Conservation (phyloP, 495 filamentous ascomycete genomes). For the Podospora sp. region DNA sequence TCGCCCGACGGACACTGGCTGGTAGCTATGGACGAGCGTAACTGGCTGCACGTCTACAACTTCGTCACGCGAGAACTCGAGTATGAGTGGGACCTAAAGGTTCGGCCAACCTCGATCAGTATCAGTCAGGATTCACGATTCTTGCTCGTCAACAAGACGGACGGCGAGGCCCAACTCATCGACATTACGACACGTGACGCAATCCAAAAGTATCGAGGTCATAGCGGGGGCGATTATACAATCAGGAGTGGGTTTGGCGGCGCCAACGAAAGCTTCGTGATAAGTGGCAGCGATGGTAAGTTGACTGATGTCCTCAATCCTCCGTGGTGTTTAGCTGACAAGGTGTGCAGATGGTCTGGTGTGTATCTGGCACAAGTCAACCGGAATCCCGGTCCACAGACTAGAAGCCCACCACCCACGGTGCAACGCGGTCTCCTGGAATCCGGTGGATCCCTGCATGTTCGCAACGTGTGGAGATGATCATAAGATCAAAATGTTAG, state of each 20-base stretch:
- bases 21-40: conserved; percentile 72
- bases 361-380: conserved; percentile 89
- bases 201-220: conserved; percentile 72
- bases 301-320: conserved; percentile 3
- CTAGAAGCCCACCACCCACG: conserved; percentile 73
- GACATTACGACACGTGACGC: conserved; percentile 73
- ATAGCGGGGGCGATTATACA: conserved; percentile 69
- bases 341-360: conserved; percentile 45
- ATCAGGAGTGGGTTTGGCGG: conserved; percentile 87
- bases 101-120: conserved; percentile 72
- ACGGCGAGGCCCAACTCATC: conserved; percentile 73
- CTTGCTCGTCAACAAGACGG: conserved; percentile 79
- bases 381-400: conserved; percentile 71
- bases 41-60: conserved; percentile 79
- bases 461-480: conserved; percentile 95
- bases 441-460: conserved; percentile 76
- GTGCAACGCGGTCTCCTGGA: conserved; percentile 93
- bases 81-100: conserved; percentile 67
- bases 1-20: conserved; percentile 78
- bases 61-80: conserved; percentile 71
- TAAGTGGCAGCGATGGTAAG: conserved; percentile 89
- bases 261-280: conserved; percentile 84
- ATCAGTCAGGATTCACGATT: conserved; percentile 78
- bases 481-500: conserved; percentile 81
- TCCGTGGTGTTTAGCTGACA: background rate